These are phyloP conservation scores for Astrephomene gubernaculifera DNA, from an alignment of 139 green algal genomes.

Conservation along the genomic window DNA sequence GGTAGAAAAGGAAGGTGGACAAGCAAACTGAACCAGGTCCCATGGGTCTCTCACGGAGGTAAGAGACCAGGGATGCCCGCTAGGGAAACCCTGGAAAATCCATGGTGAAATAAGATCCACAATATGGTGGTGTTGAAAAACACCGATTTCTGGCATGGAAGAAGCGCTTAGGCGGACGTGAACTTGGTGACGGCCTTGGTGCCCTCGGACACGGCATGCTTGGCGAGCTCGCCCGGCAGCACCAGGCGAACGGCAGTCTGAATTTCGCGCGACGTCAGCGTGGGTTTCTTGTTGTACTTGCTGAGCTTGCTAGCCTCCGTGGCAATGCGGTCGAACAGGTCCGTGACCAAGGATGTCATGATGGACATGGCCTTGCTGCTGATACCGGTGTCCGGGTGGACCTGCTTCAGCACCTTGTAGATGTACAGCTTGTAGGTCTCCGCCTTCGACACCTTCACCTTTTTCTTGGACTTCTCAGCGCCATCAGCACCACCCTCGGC, in stretches of 20 bases:
- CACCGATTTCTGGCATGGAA: background rate
- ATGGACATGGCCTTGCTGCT: slow-evolving; percentile 23
- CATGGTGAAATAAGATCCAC: background rate
- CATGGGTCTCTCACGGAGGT: no score
- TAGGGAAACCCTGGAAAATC: no score
- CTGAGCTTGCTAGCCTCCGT: slow-evolving; percentile 20
- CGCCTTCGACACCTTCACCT: background rate
- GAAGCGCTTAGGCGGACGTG: background rate
- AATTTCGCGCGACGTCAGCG: background rate
- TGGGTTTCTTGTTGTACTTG: slow-evolving; percentile 13
- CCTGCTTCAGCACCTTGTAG: no score
- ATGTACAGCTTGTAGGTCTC: no score
- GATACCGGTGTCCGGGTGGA: slow-evolving; percentile 20
- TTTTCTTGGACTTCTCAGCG: slow-evolving; percentile 15
- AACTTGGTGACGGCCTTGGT: slow-evolving; percentile 20
- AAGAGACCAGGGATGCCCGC: no score
- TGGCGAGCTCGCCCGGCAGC: slow-evolving; percentile 17
- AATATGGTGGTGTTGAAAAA: slow-evolving; percentile 34
- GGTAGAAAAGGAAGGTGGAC: no score
- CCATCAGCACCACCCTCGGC: background rate
- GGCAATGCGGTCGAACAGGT: slow-evolving; percentile 12
- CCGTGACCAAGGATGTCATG: slow-evolving; percentile 16
- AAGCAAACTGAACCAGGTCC: no score
- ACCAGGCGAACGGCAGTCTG: slow-evolving; percentile 1
- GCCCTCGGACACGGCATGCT: slow-evolving; percentile 37